Conservation (phyloP, 2,329 filamentous ascomycete genomes). For the Arthroderma sp. region DNA sequence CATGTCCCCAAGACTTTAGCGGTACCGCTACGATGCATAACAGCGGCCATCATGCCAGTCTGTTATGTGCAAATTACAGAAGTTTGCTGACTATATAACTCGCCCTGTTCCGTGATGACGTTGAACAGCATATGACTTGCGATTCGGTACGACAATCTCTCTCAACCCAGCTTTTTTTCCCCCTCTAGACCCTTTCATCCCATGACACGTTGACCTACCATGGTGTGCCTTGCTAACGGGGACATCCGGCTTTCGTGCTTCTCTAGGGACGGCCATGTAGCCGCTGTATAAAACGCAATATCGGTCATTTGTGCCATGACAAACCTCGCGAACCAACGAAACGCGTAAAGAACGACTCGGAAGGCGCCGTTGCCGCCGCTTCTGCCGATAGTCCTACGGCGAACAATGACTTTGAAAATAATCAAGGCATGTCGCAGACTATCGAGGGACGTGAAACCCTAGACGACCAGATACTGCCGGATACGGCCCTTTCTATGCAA, state of each 20-base stretch:
- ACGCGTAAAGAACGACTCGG: slow-evolving; percentile 58
- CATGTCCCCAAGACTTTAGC: not conserved
- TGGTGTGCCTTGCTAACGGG: slow-evolving; percentile 1
- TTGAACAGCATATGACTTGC: slow-evolving; percentile 75
- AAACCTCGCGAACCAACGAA: slow-evolving; percentile 83
- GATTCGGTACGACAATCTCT: slow-evolving; percentile 56
- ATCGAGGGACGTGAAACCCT: slow-evolving; percentile 48
- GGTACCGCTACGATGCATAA: not conserved
- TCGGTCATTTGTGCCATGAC: slow-evolving; percentile 95
- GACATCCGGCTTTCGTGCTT: slow-evolving; percentile 13
- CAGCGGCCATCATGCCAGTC: not conserved
- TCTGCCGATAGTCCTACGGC: slow-evolving; percentile 37
- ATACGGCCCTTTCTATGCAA: slow-evolving; percentile 38
- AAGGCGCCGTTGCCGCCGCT: slow-evolving; percentile 43
- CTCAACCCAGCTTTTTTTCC: slow-evolving; percentile 5
- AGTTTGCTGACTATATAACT: not conserved
- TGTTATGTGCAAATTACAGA: not conserved
- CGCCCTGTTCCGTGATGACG: slow-evolving; percentile 21
- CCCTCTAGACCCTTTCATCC: slow-evolving; percentile 6
- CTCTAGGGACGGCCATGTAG: slow-evolving; percentile 86
- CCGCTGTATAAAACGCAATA: slow-evolving; percentile 95
- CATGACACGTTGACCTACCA: slow-evolving; percentile 5
- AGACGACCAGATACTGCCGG: slow-evolving; percentile 32
- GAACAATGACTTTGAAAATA: slow-evolving; percentile 34
- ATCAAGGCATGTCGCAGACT: slow-evolving; percentile 39